phyloP scores from a whole-genome alignment of 441 rosid species.

The Omphalea diandra region DNA sequence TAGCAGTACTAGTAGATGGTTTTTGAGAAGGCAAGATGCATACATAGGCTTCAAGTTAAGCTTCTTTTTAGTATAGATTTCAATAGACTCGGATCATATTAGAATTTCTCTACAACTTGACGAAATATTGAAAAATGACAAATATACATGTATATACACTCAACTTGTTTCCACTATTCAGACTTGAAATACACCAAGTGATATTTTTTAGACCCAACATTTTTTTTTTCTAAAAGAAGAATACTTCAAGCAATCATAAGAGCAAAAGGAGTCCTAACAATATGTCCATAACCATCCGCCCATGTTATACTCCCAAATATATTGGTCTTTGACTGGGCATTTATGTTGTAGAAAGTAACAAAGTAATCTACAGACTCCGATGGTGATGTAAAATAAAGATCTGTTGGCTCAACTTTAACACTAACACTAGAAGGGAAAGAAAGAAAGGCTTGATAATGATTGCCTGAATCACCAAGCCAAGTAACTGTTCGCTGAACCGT shows the following conservation, averaged over 20 bases:
- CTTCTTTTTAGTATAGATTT: no score
- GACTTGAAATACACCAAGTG: no score
- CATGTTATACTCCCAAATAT: background rate
- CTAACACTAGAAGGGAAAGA: background rate
- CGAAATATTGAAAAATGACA: no score
- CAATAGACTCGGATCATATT: no score
- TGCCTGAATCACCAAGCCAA: background rate
- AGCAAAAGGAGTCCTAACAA: slow-evolving; percentile 4
- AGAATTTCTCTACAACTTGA: no score
- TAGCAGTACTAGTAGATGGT: no score
- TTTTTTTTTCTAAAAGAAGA: no score
- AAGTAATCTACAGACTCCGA: background rate
- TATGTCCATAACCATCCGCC: background rate
- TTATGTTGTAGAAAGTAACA: background rate
- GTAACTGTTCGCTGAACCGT: background rate
- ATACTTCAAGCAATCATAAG: background rate
- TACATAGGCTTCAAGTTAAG: no score
- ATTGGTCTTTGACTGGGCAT: background rate
- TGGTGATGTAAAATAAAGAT: background rate
- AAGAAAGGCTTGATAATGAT: background rate
- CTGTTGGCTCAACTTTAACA: background rate
- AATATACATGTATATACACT: no score
- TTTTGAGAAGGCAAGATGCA: no score
- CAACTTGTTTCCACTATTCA: no score
- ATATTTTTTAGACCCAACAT: no score